Evolutionary conservation across 441 rosid species (phyloP), one percentile per base, ranked within the genome.

Genomic region (Erysimum pusillum): DNA sequence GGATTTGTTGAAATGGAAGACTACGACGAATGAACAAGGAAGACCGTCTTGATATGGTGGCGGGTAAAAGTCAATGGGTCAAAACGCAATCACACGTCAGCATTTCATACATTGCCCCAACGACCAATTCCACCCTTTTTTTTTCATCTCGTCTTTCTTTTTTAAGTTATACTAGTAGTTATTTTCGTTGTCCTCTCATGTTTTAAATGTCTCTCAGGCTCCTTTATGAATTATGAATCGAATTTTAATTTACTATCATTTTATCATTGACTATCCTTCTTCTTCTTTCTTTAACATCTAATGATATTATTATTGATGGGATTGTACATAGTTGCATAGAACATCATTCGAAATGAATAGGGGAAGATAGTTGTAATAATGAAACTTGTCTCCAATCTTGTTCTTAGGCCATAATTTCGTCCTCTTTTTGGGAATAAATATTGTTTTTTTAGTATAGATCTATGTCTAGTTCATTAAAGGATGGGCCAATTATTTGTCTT

Each of bases 61-160:
- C 77, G 63, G 76, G 51, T 7, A 71, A 77, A 71, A 77, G 81
- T 77, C 81, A 71, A 77, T 65, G 76, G 54, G 59, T 61, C 69
- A 22, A 22, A 48, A 11, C 60, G 68, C 41, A 35, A 22, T 34
- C 74, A 72, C 51, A 58, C 63, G 58, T 71, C 73, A 71, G 6
- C 36, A 3, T n/a, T 20, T 36, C 9, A 12, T 38, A 60, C 60
- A 51, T 57, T 35, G 52, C 73, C 8, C 34, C 35, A 42, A 57
- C 52, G 59, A 74, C 65, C 49, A 65, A 57, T 35, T 49, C 67
- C 49, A 39, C 13, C n/a, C n/a, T n/a, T n/a, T n/a, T n/a, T n/a
- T n/a, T n/a, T n/a, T n/a, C n/a, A n/a, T n/a, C n/a, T n/a, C n/a
- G n/a, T n/a, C n/a, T n/a, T n/a, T n/a, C n/a, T n/a, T n/a, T n/a